Evolutionary conservation across 1,284 basidiomycete genomes (phyloP).

Genomic region (Cutaneotrichosporon sp.): DNA sequence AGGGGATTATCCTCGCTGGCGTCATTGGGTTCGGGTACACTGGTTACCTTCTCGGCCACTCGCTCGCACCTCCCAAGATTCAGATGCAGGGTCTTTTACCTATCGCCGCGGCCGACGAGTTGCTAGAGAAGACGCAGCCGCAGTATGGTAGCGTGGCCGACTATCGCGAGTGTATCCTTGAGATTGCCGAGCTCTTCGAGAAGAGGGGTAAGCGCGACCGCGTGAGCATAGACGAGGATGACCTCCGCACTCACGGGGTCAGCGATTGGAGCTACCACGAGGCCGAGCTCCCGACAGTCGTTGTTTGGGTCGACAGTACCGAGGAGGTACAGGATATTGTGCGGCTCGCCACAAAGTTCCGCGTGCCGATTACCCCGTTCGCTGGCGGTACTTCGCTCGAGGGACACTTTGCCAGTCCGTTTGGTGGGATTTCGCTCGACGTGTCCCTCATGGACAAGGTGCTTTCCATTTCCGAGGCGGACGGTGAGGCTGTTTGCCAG

Average conservation of each 20-base stretch:
- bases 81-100: conserved; percentile 25
- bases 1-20: conserved; percentile 9
- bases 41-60: conserved; percentile 13
- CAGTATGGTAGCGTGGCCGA: conserved; percentile 37
- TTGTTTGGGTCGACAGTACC: conserved; percentile 51
- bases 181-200: conserved; percentile 31
- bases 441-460: conserved; percentile 82
- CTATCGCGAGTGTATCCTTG: conserved; percentile 43
- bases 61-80: conserved; percentile 7
- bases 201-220: conserved; percentile 38
- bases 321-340: conserved; percentile 50
- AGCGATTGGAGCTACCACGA: conserved; percentile 53
- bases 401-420: conserved; percentile 52
- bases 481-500: conserved; percentile 78
- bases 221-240: conserved; percentile 47
- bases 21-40: conserved; percentile 5
- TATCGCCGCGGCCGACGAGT: conserved; percentile 30
- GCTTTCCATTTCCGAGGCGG: conserved; percentile 62
- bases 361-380: conserved; percentile 52
- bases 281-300: conserved; percentile 50
- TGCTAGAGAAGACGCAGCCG: conserved; percentile 41
- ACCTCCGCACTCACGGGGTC: conserved; percentile 48
- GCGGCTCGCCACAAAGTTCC: conserved; percentile 41
- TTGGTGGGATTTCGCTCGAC: conserved; percentile 80
- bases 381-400: conserved; percentile 51